Base-by-base conservation (phyloP, 225 moss, liverwort and hornwort genomes). In the Sphagnum tenellum region DNA sequence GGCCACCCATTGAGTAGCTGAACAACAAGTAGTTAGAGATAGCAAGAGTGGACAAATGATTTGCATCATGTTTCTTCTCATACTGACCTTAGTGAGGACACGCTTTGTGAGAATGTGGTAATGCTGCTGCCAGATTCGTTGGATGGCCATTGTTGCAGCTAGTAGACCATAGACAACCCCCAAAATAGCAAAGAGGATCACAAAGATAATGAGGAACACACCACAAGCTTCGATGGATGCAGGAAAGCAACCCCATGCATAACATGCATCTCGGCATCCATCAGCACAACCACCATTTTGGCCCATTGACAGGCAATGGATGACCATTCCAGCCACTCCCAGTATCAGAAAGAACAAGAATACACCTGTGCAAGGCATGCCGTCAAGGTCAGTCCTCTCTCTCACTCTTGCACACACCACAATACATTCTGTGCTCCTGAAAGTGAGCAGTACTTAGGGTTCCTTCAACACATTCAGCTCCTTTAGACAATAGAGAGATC, bases 201-300 rank as follows among this genome's bases (percentile, higher is more conserved):
- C 72, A 44, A 78, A 78, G 49, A 74, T 70, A 9, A 78, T 67
- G 47, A 78, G 71, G 5, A 78, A 71, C 1, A 70, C 71, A 52
- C 78, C 78, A 68, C 74, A 78, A 3, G 74, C 78, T 64, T 78
- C 78, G 3, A 78, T 60, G 3, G 78, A 78, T 59, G 78, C 78
- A 46, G 78, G 78, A 62, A 78, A 78, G 64, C 78, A 78, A 48
- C 64, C 74, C 78, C 74, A 74, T 44, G 74, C 78, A 29, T 78
- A 78, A 56, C 78, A 78, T 29, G 67, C 66, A 66, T 74, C 67
- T 11, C 71, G 78, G 55, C 72, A 74, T n/a, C 74, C 74, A 12
- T 70, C 74, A 58, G 74, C 57, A 13, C 78, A 78, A 57, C 69
- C 74, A 12, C 74, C 78, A 65, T 67, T 57, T 62, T 74, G 74